phyloP scores from a whole-genome alignment of 148 eudicot species.

The Nepenthes gracilis region DNA sequence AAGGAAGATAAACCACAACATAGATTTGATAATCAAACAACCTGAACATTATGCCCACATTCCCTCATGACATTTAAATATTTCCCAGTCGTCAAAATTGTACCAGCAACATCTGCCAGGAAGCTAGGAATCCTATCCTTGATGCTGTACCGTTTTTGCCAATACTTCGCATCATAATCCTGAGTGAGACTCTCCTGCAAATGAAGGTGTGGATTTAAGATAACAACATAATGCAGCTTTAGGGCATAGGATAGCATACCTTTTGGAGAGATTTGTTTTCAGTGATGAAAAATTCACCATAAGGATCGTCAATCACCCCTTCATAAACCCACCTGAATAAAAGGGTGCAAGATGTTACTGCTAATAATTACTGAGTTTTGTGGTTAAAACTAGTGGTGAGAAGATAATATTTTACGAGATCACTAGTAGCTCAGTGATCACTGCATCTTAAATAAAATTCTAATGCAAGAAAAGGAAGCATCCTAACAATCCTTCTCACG shows the following conservation, averaged over 20 bases:
- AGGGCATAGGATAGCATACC: constrained; percentile 25
- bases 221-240: neutral
- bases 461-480: no score
- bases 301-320: constrained; percentile 98
- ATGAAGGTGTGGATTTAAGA: constrained; percentile 9
- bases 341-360: neutral
- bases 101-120: constrained; percentile 84
- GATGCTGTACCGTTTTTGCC: constrained; percentile 91
- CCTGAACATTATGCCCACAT: constrained; percentile 96
- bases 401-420: no score
- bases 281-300: constrained; percentile 88
- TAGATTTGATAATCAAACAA: constrained; percentile 10
- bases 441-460: no score
- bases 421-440: neutral
- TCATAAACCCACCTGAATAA: constrained; percentile 87
- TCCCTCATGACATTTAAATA: constrained; percentile 97
- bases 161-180: constrained; percentile 91
- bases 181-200: constrained; percentile 85
- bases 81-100: constrained; percentile 92
- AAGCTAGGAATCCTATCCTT: constrained; percentile 90
- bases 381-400: neutral
- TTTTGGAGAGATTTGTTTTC: constrained; percentile 87
- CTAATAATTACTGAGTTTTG: neutral
- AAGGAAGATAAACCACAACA: neutral
- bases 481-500: no score